Percentiles rank a stretch among this genome's conserved stretches.
phyloP scores from a whole-genome alignment of 2,329 filamentous ascomycete genomes.

The Exophiala bonariae region DNA sequence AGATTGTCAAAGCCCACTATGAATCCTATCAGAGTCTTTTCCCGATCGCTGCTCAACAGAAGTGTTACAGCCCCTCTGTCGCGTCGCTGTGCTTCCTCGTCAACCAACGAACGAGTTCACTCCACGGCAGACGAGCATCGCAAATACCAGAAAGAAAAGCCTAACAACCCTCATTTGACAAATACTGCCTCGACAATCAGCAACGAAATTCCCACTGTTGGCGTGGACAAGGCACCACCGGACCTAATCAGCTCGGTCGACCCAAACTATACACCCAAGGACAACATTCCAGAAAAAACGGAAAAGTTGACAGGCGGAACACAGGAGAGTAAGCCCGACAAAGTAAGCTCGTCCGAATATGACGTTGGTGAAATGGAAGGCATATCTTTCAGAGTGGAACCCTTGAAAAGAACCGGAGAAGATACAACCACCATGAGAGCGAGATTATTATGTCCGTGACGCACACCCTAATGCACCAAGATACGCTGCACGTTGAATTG shows the following conservation, averaged over 20 bases:
- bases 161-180: conserved; percentile 62
- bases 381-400: conserved; percentile 83
- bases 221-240: conserved; percentile 57
- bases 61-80: conserved; percentile 3
- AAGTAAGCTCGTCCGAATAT: conserved; percentile 61
- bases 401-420: conserved; percentile 81
- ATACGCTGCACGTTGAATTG: conserved; percentile 1
- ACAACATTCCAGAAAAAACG: conserved; percentile 62
- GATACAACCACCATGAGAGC: conserved; percentile 84
- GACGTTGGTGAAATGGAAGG: conserved; percentile 85
- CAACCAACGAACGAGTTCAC: conserved; percentile 14
- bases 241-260: conserved; percentile 61
- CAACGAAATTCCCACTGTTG: conserved; percentile 60
- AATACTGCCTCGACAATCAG: conserved; percentile 65
- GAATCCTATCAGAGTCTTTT: conserved; percentile 17
- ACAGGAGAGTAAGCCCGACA: conserved; percentile 50
- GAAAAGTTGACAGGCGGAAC: conserved; percentile 66
- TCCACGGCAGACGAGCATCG: conserved; percentile 53
- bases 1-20: too few relatives aligned
- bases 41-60: conserved; percentile 3
- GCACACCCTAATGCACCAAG: conserved; percentile 9
- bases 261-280: conserved; percentile 57
- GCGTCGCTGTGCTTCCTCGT: conserved; percentile 16
- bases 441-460: conserved; percentile 65
- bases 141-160: conserved; percentile 57